These are phyloP conservation scores for Mrakia blollopis DNA, from an alignment of 768 basidiomycete species.

Conservation along the genomic window DNA sequence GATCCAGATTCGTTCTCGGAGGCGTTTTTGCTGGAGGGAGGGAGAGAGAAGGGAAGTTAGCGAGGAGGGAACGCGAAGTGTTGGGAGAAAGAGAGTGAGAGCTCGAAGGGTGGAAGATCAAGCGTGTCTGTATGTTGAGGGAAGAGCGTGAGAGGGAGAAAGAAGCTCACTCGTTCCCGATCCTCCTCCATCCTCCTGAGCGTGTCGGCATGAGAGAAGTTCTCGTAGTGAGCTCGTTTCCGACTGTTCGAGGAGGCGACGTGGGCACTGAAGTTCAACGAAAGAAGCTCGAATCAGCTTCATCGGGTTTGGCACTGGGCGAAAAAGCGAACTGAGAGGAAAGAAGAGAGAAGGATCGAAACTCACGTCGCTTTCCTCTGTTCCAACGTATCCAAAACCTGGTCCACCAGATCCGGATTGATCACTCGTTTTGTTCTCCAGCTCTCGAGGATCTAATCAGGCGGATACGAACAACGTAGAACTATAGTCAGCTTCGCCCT, in stretches of 20 bases:
- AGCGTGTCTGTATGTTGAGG: no score
- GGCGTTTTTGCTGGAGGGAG: slow-evolving; percentile 62
- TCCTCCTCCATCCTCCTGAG: slow-evolving; percentile 87
- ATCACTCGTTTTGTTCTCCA: slow-evolving; percentile 82
- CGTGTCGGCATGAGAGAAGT: slow-evolving; percentile 62
- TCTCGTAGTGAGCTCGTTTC: slow-evolving; percentile 29
- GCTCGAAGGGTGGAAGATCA: background rate
- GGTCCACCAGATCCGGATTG: slow-evolving; percentile 70
- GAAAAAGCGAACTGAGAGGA: background rate
- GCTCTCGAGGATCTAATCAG: slow-evolving; percentile 72
- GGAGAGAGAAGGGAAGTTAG: no score
- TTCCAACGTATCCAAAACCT: slow-evolving; percentile 52
- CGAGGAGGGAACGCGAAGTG: background rate
- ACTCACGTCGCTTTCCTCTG: slow-evolving; percentile 36
- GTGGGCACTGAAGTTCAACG: background rate
- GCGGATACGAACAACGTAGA: background rate
- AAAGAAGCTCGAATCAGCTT: background rate
- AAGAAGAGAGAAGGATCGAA: background rate
- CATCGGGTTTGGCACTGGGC: background rate
- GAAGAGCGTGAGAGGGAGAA: background rate
- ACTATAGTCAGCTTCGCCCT: background rate
- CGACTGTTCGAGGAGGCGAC: background rate
- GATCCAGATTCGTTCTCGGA: slow-evolving; percentile 80
- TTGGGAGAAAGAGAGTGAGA: background rate
- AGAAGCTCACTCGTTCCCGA: slow-evolving; percentile 59